Conservation (phyloP, 176 grass and related monocot genomes). For the Neostapfia colusana region DNA sequence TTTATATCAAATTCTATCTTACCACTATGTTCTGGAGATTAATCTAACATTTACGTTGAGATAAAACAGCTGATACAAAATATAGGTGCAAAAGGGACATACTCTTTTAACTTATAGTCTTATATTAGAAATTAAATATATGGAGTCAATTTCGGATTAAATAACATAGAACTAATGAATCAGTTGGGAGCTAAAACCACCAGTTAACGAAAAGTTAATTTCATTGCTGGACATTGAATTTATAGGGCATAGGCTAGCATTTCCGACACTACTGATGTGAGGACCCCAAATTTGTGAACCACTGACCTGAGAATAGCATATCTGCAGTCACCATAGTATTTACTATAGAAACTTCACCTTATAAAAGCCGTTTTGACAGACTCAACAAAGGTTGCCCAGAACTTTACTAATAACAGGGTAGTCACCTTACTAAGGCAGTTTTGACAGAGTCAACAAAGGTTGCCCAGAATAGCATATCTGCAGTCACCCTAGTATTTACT, state of each 20-base stretch:
- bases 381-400: neutral
- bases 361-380: neutral
- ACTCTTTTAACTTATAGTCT: neutral
- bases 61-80: slow-evolving; percentile 13
- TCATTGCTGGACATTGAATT: neutral
- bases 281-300: slow-evolving; percentile 2
- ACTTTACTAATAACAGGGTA: slow-evolving; percentile 7
- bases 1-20: no score
- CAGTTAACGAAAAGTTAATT: neutral
- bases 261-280: neutral
- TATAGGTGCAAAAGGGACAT: neutral
- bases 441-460: neutral
- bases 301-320: neutral
- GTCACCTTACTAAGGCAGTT: no score
- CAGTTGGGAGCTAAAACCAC: neutral
- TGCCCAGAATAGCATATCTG: no score
- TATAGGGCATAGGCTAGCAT: neutral
- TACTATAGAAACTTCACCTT: neutral
- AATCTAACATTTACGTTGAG: no score
- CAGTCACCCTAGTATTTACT: no score
- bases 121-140: neutral
- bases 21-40: no score
- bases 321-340: neutral
- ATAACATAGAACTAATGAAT: neutral
- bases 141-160: no score